phyloP scores from a whole-genome alignment of 2,329 filamentous ascomycete genomes.

The Ceratocystis variospora region DNA sequence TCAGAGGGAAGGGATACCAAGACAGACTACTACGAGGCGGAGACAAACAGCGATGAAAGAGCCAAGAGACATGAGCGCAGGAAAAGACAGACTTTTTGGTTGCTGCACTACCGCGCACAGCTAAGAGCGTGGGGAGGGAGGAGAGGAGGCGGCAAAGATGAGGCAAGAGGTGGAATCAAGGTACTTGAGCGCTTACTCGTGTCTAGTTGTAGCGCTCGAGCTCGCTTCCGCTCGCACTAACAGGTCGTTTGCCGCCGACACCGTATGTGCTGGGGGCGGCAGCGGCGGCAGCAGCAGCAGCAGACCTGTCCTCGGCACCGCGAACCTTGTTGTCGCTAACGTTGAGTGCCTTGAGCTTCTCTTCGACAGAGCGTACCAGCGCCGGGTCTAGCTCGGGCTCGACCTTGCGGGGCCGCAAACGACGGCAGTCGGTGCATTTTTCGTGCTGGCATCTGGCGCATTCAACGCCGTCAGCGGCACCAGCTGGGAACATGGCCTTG shows the following conservation, averaged over 20 bases:
- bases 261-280: too few species aligned
- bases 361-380: slow-evolving; percentile 43
- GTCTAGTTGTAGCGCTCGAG: not conserved
- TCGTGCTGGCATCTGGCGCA: slow-evolving; percentile 49
- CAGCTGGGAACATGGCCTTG: slow-evolving; percentile 40
- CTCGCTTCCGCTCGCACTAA: not conserved
- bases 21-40: not conserved
- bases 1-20: not conserved
- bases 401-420: slow-evolving; percentile 45
- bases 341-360: slow-evolving; percentile 36
- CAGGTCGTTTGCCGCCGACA: not conserved
- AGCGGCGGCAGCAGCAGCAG: not conserved
- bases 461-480: slow-evolving; percentile 36
- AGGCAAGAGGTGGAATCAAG: not conserved
- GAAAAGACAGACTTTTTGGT: not conserved
- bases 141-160: not conserved
- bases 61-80: not conserved
- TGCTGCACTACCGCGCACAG: not conserved
- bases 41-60: not conserved
- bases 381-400: slow-evolving; percentile 49
- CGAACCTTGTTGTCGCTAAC: slow-evolving; percentile 20
- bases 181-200: not conserved
- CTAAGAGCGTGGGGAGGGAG: not conserved
- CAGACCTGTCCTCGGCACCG: not conserved
- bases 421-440: slow-evolving; percentile 45